Evolutionary conservation across 306 rosid genomes (phyloP).

Genomic region (Acacia confusa): DNA sequence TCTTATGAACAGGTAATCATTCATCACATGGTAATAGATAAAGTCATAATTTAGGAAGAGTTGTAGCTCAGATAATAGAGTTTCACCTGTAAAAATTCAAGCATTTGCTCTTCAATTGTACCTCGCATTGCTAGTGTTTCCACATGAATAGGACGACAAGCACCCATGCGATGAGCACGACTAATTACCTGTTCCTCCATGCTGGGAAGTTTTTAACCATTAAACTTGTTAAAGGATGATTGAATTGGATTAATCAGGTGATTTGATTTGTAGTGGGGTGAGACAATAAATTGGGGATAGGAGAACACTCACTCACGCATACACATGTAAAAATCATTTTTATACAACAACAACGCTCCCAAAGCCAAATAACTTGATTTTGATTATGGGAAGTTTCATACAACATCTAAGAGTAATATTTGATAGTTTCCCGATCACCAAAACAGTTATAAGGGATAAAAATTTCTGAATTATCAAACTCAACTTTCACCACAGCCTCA

Average conservation of each 20-base stretch:
- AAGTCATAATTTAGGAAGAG: constrained; percentile 4
- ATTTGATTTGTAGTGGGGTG: not conserved
- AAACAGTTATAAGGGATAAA: not conserved
- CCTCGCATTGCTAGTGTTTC: constrained; percentile 93
- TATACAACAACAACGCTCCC: not conserved
- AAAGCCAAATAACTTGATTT: not conserved
- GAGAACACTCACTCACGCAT: not conserved
- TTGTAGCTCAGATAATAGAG: constrained; percentile 13
- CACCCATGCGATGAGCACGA: constrained; percentile 99
- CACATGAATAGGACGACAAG: constrained; percentile 87
- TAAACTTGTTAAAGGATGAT: constrained; percentile 31
- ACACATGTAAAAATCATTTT: not conserved
- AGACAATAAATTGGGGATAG: constrained; percentile 6
- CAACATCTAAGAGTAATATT: not conserved
- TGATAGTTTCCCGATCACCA: not conserved
- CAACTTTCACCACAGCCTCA: constrained; percentile 1
- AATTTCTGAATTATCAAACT: constrained; percentile 5
- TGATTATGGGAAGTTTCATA: not conserved
- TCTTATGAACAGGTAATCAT: constrained; percentile 6
- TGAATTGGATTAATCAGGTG: constrained; percentile 7
- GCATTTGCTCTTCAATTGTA: constrained; percentile 97
- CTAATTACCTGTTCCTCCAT: constrained; percentile 99
- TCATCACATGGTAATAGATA: not conserved
- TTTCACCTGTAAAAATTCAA: constrained; percentile 72
- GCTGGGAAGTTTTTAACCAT: constrained; percentile 46